Conservation (phyloP, 208 protist species). For the Polymyxa betae region DNA sequence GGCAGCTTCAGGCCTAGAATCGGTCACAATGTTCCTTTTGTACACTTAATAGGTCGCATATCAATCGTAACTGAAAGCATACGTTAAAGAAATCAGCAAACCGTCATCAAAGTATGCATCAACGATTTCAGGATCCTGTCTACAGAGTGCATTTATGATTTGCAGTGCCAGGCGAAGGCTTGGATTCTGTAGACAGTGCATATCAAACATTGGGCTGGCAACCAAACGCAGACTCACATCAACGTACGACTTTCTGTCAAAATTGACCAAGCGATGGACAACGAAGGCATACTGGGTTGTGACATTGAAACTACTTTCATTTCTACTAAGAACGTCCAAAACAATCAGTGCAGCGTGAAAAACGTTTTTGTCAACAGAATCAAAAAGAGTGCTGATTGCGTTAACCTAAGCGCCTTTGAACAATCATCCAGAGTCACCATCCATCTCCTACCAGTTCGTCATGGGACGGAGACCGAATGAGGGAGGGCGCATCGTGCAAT, state of each 20-base stretch:
- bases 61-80: background rate
- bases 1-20: background rate
- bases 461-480: background rate
- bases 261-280: slow-evolving; percentile 26
- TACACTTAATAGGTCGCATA: background rate
- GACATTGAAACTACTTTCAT: background rate
- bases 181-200: background rate
- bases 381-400: background rate
- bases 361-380: background rate
- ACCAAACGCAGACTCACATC: background rate
- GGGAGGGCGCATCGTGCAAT: background rate
- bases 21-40: background rate
- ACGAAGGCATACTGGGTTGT: slow-evolving; percentile 49
- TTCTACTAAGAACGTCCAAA: background rate
- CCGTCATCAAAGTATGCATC: slow-evolving; percentile 43
- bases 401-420: background rate
- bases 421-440: background rate
- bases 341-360: background rate
- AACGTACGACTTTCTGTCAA: background rate
- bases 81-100: background rate
- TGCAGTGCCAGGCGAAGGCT: background rate
- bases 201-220: background rate
- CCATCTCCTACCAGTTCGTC: background rate
- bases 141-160: background rate
- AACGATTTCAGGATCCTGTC: slow-evolving; percentile 1